A percentile compares a stretch with the other conserved stretches of the same genome.
Evolutionary conservation across 768 basidiomycete genomes (phyloP).

Genomic region (Clathrus columnatus): DNA sequence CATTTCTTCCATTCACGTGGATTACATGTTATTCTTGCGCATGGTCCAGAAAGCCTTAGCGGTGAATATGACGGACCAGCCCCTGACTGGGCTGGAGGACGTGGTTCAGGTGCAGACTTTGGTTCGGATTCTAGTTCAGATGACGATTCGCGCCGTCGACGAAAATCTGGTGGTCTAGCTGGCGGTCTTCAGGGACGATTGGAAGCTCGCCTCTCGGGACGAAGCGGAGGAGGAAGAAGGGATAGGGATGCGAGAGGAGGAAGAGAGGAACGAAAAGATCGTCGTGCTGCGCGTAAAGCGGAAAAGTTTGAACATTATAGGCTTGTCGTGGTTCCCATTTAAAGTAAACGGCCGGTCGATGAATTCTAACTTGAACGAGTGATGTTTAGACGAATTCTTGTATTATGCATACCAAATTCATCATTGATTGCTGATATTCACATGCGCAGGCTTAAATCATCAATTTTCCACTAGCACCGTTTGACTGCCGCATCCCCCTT

Average conservation of each 20-base stretch:
- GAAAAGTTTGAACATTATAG: neutral
- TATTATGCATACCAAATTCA: too few species aligned
- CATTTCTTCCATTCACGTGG: slow-evolving; percentile 40
- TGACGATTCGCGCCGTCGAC: neutral
- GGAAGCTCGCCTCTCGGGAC: too few species aligned
- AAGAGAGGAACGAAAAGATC: neutral
- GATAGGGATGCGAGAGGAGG: neutral
- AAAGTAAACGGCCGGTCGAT: too few species aligned
- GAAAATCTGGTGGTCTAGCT: too few species aligned
- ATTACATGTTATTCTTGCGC: slow-evolving; percentile 35
- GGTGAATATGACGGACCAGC: slow-evolving; percentile 4
- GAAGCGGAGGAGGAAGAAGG: too few species aligned
- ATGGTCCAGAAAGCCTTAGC: slow-evolving; percentile 16
- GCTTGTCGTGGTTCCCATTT: neutral
- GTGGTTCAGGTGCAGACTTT: neutral
- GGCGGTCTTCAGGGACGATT: too few species aligned
- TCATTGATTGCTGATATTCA: too few species aligned
- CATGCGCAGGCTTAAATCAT: too few species aligned
- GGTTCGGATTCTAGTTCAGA: neutral
- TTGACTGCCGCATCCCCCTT: too few species aligned
- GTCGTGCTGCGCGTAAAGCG: neutral
- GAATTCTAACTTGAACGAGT: too few species aligned
- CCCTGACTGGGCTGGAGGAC: neutral
- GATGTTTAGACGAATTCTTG: too few species aligned
- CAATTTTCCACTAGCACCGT: too few species aligned